Percentiles rank a stretch among this genome's conserved stretches.
phyloP scores from a whole-genome alignment of 1,284 basidiomycete species.

The Cutaneotrichosporon cavernicola region DNA sequence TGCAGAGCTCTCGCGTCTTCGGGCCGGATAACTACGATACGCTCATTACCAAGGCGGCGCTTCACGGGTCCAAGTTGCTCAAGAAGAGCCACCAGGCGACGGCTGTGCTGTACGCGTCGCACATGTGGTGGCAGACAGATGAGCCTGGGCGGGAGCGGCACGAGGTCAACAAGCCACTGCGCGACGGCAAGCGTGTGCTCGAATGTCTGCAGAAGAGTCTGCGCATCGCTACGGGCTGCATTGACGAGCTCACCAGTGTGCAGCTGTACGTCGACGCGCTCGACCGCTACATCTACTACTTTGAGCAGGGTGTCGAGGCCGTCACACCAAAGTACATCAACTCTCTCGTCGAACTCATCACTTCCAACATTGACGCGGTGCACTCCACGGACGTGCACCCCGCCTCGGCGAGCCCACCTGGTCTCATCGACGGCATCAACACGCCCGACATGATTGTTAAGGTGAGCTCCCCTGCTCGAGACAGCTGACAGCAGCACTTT shows the following conservation, averaged over 20 bases:
- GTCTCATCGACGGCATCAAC: constrained; percentile 83
- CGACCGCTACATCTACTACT: constrained; percentile 87
- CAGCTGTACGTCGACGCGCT: constrained; percentile 92
- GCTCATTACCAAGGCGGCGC: constrained; percentile 88
- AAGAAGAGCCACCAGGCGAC: constrained; percentile 96
- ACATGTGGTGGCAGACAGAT: constrained; percentile 92
- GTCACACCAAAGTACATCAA: constrained; percentile 93
- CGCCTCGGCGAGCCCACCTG: constrained; percentile 71
- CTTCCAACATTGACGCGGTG: constrained; percentile 82
- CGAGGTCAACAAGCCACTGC: constrained; percentile 60
- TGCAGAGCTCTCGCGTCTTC: constrained; percentile 81
- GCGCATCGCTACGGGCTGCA: constrained; percentile 87
- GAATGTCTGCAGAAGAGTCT: constrained; percentile 93
- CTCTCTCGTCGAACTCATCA: constrained; percentile 87
- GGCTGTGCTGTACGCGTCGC: constrained; percentile 88
- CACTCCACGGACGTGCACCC: constrained; percentile 79
- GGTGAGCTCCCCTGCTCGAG: constrained; percentile 31
- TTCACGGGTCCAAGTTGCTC: constrained; percentile 87
- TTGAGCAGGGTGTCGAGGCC: constrained; percentile 83
- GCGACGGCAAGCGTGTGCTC: constrained; percentile 90
- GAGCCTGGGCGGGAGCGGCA: constrained; percentile 45
- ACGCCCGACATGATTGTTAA: constrained; percentile 79
- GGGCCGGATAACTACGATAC: constrained; percentile 91
- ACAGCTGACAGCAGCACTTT: constrained; percentile 66
- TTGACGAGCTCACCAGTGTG: constrained; percentile 89